A percentile compares a stretch with the other conserved stretches of the same genome.
These are phyloP conservation scores for Tolypocladium amazonense DNA, from an alignment of 2,329 filamentous ascomycete species.

Conservation along the genomic window DNA sequence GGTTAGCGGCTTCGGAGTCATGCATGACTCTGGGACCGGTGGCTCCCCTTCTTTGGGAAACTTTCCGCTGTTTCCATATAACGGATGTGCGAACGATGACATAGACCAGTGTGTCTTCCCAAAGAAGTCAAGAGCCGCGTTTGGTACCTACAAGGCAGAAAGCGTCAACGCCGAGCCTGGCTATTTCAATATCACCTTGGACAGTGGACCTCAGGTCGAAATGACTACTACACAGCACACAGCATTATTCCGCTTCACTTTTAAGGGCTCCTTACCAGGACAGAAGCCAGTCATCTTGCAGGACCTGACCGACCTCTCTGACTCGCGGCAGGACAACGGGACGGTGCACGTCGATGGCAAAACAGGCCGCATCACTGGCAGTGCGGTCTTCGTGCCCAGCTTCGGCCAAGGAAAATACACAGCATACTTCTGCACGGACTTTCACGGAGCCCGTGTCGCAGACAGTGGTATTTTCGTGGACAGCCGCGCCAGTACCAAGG, in stretches of 20 bases:
- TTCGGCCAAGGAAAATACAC: constrained; percentile 53
- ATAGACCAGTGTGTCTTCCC: constrained; percentile 52
- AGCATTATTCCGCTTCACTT: constrained; percentile 56
- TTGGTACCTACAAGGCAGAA: constrained; percentile 34
- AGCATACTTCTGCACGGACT: constrained; percentile 58
- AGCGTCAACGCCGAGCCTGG: constrained; percentile 50
- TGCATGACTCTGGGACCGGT: constrained; percentile 50
- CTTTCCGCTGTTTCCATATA: constrained; percentile 61
- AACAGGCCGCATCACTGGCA: constrained; percentile 53
- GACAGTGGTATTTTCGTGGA: constrained; percentile 53
- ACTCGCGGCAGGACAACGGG: constrained; percentile 48
- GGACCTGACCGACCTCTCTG: constrained; percentile 53
- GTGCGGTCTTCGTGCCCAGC: constrained; percentile 50
- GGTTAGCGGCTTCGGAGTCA: constrained; percentile 44
- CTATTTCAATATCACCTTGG: constrained; percentile 52
- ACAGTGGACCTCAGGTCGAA: constrained; percentile 48
- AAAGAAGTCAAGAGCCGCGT: constrained; percentile 28
- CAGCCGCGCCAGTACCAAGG: constrained; percentile 37
- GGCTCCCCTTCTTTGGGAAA: constrained; percentile 56
- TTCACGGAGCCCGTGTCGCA: constrained; percentile 44
- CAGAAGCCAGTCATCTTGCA: constrained; percentile 50
- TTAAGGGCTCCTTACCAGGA: constrained; percentile 29
- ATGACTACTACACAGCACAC: constrained; percentile 59
- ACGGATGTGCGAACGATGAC: constrained; percentile 48
- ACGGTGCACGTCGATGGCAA: constrained; percentile 40